A percentile compares a stretch with the other conserved stretches of the same genome.
Conservation (phyloP, 441 rosid species). For the Theobroma grandiflorum region DNA sequence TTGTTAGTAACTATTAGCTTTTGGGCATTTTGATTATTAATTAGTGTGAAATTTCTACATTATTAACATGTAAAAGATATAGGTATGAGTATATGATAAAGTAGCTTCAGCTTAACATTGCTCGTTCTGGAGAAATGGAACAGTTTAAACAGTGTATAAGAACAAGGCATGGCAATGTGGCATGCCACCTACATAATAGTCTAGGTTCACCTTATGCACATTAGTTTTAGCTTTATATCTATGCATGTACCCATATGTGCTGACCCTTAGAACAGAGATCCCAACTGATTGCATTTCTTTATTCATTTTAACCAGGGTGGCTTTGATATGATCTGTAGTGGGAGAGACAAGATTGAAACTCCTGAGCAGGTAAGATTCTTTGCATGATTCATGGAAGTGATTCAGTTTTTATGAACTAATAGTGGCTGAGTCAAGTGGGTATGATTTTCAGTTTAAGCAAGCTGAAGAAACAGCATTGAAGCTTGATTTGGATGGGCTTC, state of each 20-base stretch:
- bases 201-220: neutral
- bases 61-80: neutral
- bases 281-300: neutral
- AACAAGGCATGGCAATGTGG: neutral
- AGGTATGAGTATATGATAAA: neutral
- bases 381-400: neutral
- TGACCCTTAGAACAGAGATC: neutral
- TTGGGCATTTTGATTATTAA: neutral
- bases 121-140: constrained; percentile 2
- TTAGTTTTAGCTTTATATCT: neutral
- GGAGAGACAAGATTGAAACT: constrained; percentile 98
- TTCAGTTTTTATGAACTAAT: neutral
- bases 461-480: constrained; percentile 91
- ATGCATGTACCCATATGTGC: neutral
- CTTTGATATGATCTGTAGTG: constrained; percentile 99
- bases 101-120: neutral
- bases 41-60: neutral
- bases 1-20: neutral
- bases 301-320: constrained; percentile 73
- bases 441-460: constrained; percentile 82
- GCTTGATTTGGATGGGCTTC: constrained; percentile 93
- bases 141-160: neutral
- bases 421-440: constrained; percentile 19
- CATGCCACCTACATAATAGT: neutral
- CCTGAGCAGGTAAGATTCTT: constrained; percentile 84